Base-by-base conservation (phyloP, 192 early-diverging fungal species). In the Physocladia obscura region DNA sequence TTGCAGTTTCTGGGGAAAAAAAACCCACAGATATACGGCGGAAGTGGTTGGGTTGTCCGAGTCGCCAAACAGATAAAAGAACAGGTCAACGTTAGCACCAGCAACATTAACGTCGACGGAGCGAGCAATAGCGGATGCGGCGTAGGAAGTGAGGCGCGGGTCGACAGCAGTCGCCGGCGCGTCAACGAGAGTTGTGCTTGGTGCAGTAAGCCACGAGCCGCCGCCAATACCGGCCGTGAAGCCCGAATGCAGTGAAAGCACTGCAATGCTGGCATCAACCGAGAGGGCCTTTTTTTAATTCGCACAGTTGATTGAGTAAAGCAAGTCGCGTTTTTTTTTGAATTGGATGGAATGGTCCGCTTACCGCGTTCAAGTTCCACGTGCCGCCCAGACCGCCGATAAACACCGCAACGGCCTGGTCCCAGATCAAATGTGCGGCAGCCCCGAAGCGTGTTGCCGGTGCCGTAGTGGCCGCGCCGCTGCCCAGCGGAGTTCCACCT, bases 361-460 rank as follows among this genome's bases (percentile, higher is more conserved):
- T 11, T 6, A 11, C 22, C 22, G 57, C 35, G 19, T 58, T 24
- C 11, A 21, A 13, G 63, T 30, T 39, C 49, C 47, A 52, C 8
- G 21, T 27, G 11, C 63, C 63, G 4, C 49, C 49, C 15, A 52
- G 8, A 30, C 63, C 63, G 49, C 63, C 63, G 5, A 65, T 11
- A 34, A 65, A 65, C 11, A 65, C 5, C 29, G 52, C 52, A 8
- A 51, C 26, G 24, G 27, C 63, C 47, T 51, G 47, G 49, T 65
- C 63, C 15, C n/a, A 11, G 6, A 51, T 13, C 27, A 31, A 32
- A 17, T 52, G 49, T 24, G 49, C 63, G 5, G 26, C n/a, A 26
- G 63, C 63, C 4, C 63, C 63, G 32, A 65, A 65, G 11, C 63
- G 63, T n/a, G 63, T 5, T n/a, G n/a, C 30, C 15, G 35, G 29